Evolutionary conservation across 805 yeast genomes (phyloP), one percentile per base, ranked within the genome.

Genomic region (Hanseniaspora thailandica): DNA sequence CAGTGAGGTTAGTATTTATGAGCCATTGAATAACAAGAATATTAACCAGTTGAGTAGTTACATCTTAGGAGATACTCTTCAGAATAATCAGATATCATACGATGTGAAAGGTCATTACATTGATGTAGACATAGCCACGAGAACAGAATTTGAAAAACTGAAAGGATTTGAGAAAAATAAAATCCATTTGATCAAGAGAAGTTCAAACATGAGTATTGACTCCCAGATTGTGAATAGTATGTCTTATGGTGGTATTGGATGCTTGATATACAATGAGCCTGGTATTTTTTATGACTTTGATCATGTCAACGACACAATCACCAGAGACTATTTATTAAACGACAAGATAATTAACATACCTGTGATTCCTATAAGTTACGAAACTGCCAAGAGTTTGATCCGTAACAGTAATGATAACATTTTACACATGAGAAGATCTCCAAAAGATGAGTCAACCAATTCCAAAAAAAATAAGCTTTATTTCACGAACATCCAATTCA

Each of bases 181-280:
- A 55, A 78, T 84, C 31, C 86, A 75, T 45, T 71, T 84, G 15
- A 72, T 76, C 5, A 69, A 86, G 56, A 36, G 50, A 20, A 44
- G 13, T 9, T 8, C 5, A 8, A 23, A 47, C 4, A 53, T 53
- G 46, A 40, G 44, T 8, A 35, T 53, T 12, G 47, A 41, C 5
- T 41, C 52, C 3, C 78, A 81, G 61, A 74, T 82, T 13, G 72
- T 74, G 57, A 74, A 78, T 63, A 86, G 89, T 12, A 80, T 81
- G 60, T 65, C 70, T 2, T 59, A 69, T 51, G 88, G 88, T 1
- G 86, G 85, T 5, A 59, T 71, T 30, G 88, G 82, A 15, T 83
- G 78, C 2, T 64, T 82, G 33, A 58, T 81, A 23, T 66, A 58
- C 23, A 52, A 46, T 53, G 61, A 60, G 1, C 68, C 44, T 17